Base-by-base conservation (phyloP, 345 rosid genomes). In the Ceriops tagal region DNA sequence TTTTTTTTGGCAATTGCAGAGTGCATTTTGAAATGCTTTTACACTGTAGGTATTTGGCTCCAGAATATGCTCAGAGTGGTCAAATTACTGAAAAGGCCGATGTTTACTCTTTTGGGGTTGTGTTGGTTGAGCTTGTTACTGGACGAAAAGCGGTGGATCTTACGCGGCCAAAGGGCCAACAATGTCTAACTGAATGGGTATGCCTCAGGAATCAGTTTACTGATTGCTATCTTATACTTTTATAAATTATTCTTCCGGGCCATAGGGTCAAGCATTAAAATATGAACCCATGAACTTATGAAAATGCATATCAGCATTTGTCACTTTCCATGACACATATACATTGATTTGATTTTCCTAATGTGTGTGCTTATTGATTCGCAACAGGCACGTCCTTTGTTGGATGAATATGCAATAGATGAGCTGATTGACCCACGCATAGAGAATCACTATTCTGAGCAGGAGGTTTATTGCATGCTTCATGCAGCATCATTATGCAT, bases 111-210 rank as follows among this genome's bases (percentile, higher is more conserved):
- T 92, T 96, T 8, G 99, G 99, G 19, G 98, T 96, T 67, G 99
- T 96, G 67, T 75, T 92, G 83, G 88, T 88, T 51, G 99, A 96
- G 86, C 95, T 96, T 69, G 96, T 96, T 62, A 90, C 97, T 1
- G 99, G 99, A 67, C 80, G 98, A 68, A 92, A 89, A 85, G 97
- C 98, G 32, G 92, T 96, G 72, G 99, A 96, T 69, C 89, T 96
- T 67, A 78, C 80, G 46, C 82, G 83, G 76, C 99, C 99, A 0
- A 96, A 89, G 85, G 99, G 99, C 62, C 97, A 96, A 80, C 99
- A 96, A 64, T 92, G 96, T 80, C 93, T 96, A 39, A 79, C 98
- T 6, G 98, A 96, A 84, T 96, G 99, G 99, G 99, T 96, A 89
- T 69, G 64, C 31, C 73, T 37, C 13, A 20, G 18, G 62, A 75